Evolutionary conservation across 129 eudicot genomes (phyloP).

Genomic region (Tanacetum coccineum): DNA sequence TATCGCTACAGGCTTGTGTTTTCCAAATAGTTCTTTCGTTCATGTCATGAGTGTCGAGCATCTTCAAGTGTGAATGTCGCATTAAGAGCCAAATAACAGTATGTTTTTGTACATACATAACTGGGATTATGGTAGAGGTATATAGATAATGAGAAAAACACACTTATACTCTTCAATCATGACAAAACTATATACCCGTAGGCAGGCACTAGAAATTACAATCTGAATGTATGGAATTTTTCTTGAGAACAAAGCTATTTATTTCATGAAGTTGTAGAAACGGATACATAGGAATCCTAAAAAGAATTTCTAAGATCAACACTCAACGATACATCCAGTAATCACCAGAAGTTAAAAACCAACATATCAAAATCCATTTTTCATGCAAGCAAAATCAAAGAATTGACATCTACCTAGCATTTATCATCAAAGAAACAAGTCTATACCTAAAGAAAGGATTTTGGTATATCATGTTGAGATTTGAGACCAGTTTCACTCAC

Average conservation of each 20-base stretch:
- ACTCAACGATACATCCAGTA: conserved; percentile 14
- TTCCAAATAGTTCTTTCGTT: no score
- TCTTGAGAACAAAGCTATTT: no score
- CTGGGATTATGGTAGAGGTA: no score
- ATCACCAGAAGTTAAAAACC: conserved; percentile 9
- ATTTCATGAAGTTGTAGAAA: no score
- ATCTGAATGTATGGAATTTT: no score
- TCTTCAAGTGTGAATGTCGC: no score
- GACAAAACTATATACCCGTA: not conserved
- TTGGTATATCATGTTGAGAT: not conserved
- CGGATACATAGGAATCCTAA: not conserved
- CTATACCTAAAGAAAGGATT: not conserved
- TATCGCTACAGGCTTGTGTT: no score
- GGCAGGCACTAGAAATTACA: not conserved
- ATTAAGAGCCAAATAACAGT: no score
- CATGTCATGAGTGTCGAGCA: no score
- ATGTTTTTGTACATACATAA: no score
- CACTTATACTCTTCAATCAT: no score
- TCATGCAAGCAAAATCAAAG: conserved; percentile 20
- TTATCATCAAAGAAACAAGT: conserved; percentile 28
- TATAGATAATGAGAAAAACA: no score
- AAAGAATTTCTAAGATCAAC: conserved; percentile 2
- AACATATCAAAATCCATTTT: conserved; percentile 13
- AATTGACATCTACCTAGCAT: conserved; percentile 18
- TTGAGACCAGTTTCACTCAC: conserved; percentile 9